Percentiles rank a stretch among this genome's conserved stretches.
Evolutionary conservation across 2,329 filamentous ascomycete species (phyloP).

Genomic region (Neocucurbitaria cava): DNA sequence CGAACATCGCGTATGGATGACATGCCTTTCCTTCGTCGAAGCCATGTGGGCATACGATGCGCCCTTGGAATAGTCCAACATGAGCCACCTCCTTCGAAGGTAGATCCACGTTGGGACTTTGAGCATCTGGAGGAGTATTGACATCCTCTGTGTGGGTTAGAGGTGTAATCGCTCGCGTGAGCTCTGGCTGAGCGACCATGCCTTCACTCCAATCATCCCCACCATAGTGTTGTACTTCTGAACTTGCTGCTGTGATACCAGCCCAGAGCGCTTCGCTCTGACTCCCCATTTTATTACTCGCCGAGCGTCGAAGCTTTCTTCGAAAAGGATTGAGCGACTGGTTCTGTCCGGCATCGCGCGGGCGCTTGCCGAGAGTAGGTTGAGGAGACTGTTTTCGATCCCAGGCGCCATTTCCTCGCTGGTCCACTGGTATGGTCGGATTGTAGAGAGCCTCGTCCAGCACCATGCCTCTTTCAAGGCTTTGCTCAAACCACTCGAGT

Average conservation of each 20-base stretch:
- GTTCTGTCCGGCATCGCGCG: slow-evolving; percentile 36
- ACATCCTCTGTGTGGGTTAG: slow-evolving; percentile 6
- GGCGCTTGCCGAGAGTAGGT: slow-evolving; percentile 51
- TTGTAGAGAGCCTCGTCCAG: slow-evolving; percentile 87
- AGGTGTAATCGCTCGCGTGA: slow-evolving; percentile 17
- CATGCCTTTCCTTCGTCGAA: slow-evolving; percentile 53
- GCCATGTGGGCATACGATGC: slow-evolving; percentile 51
- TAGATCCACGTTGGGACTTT: slow-evolving; percentile 1
- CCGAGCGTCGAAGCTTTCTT: slow-evolving; percentile 85
- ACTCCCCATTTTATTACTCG: slow-evolving; percentile 80
- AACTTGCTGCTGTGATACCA: slow-evolving; percentile 70
- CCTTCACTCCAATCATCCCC: slow-evolving; percentile 47
- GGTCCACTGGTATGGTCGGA: slow-evolving; percentile 70
- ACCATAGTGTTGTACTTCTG: slow-evolving; percentile 30
- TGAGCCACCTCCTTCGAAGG: slow-evolving; percentile 5
- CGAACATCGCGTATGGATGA: slow-evolving; percentile 6
- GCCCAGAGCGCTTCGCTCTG: slow-evolving; percentile 90
- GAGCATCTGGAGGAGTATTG: slow-evolving; percentile 16
- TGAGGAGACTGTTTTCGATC: slow-evolving; percentile 51
- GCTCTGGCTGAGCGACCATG: slow-evolving; percentile 27
- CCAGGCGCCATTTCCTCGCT: slow-evolving; percentile 82
- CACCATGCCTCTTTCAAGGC: slow-evolving; percentile 84
- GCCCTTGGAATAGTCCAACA: slow-evolving; percentile 53
- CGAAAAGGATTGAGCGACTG: slow-evolving; percentile 57
- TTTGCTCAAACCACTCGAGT: slow-evolving; percentile 84